phyloP scores from a whole-genome alignment of 805 yeast species.

The Wickerhamomyces hampshirensis region DNA sequence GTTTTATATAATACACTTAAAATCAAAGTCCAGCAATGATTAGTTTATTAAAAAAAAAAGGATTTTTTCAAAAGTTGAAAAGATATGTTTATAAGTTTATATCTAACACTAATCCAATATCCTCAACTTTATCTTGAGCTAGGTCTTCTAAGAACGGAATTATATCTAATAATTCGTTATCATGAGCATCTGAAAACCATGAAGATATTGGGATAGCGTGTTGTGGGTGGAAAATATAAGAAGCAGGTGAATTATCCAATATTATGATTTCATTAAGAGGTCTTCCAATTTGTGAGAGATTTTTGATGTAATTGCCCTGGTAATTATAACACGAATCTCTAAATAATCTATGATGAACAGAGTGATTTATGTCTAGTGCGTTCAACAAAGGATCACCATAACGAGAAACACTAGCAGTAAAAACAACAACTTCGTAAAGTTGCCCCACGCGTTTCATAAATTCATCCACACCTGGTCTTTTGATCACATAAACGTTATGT shows the following conservation, averaged over 20 bases:
- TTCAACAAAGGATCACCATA: conserved; percentile 95
- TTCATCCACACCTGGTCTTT: conserved; percentile 97
- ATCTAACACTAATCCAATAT: conserved; percentile 82
- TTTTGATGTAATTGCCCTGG: conserved; percentile 93
- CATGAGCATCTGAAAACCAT: conserved; percentile 98
- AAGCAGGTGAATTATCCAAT: conserved; percentile 95
- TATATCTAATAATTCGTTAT: conserved; percentile 88
- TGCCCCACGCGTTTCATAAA: conserved; percentile 80
- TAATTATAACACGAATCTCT: conserved; percentile 92
- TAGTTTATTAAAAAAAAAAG: too few relatives aligned
- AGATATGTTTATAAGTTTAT: conserved; percentile 46
- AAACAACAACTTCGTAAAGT: conserved; percentile 90
- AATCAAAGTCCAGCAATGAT: too few relatives aligned
- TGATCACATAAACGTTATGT: conserved; percentile 93
- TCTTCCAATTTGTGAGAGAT: conserved; percentile 89
- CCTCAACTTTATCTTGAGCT: conserved; percentile 66
- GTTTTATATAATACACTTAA: too few relatives aligned
- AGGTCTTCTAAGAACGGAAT: conserved; percentile 87
- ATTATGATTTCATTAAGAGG: conserved; percentile 83
- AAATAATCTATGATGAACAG: conserved; percentile 87
- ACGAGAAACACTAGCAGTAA: conserved; percentile 92
- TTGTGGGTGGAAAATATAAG: conserved; percentile 96
- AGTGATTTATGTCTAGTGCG: conserved; percentile 68
- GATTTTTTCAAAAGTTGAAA: too few relatives aligned
- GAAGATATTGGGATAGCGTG: conserved; percentile 96